phyloP scores from a whole-genome alignment of 257 asterid species.

The Vinca minor region DNA sequence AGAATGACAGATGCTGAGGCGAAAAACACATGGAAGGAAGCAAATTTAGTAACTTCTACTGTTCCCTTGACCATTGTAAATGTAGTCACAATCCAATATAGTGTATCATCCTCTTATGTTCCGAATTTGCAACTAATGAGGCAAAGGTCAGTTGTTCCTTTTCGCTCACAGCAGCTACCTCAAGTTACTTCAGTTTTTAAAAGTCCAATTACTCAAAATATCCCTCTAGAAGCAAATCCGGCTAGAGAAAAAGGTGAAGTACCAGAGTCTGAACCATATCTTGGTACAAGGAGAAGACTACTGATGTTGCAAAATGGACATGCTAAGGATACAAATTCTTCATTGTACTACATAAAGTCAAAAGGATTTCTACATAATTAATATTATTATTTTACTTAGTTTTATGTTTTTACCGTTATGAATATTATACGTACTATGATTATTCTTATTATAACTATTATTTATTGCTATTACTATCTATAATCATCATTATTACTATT shows the following conservation, averaged over 20 bases:
- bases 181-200: slow-evolving; percentile 47
- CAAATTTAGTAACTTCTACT: slow-evolving; percentile 54
- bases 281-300: slow-evolving; percentile 94
- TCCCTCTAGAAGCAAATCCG: slow-evolving; percentile 56
- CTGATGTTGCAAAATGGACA: slow-evolving; percentile 95
- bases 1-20: slow-evolving; percentile 84
- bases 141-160: slow-evolving; percentile 47
- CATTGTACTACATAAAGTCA: too few relatives aligned
- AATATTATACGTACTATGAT: too few relatives aligned
- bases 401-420: too few relatives aligned
- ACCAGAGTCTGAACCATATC: slow-evolving; percentile 96
- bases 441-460: too few relatives aligned
- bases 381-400: too few relatives aligned
- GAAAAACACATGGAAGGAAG: slow-evolving; percentile 91
- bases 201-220: slow-evolving; percentile 42
- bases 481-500: too few relatives aligned
- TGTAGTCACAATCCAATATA: slow-evolving; percentile 46
- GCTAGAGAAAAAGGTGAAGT: slow-evolving; percentile 99
- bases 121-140: slow-evolving; percentile 39
- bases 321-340: too few relatives aligned
- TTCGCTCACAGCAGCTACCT: slow-evolving; percentile 53
- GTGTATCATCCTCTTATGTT: slow-evolving; percentile 46
- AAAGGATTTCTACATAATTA: too few relatives aligned
- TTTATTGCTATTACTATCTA: too few relatives aligned
- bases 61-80: slow-evolving; percentile 38